Conservation (phyloP, 2,329 filamentous ascomycete genomes). For the Epichloe aotearoae region DNA sequence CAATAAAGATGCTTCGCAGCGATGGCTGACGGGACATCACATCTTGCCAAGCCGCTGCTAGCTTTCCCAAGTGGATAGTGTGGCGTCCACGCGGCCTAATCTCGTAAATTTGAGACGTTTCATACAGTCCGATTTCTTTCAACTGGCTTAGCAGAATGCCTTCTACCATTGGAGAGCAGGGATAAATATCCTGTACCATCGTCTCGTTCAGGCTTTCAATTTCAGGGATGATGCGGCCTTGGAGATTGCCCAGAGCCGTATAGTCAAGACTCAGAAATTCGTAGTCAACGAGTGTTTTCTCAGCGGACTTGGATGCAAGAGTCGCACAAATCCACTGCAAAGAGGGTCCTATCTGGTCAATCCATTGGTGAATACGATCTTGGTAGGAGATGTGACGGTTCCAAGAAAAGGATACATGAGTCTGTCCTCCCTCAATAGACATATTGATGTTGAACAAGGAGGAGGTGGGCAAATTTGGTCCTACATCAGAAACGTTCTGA, state of each 20-base stretch:
- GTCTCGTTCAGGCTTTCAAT: constrained; percentile 6
- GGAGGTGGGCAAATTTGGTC: constrained; percentile 1
- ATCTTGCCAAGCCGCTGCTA: constrained; percentile 8
- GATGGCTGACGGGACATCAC: constrained; percentile 5
- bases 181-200: constrained; percentile 22
- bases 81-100: constrained; percentile 1
- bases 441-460: constrained; percentile 2
- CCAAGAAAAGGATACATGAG: constrained; percentile 2
- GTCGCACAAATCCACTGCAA: neutral
- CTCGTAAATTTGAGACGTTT: constrained; percentile 11
- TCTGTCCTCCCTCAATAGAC: constrained; percentile 1
- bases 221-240: constrained; percentile 10
- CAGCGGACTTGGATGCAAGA: neutral
- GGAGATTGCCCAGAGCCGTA: constrained; percentile 13
- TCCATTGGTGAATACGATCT: neutral
- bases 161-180: constrained; percentile 24
- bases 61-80: neutral
- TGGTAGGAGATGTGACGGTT: constrained; percentile 4
- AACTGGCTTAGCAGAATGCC: constrained; percentile 23
- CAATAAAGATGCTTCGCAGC: constrained; percentile 7
- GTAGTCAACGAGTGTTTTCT: constrained; percentile 1
- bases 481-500: constrained; percentile 2
- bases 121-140: constrained; percentile 5
- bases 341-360: neutral
- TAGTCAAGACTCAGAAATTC: constrained; percentile 12